Base-by-base conservation (phyloP, 1,284 basidiomycete genomes). In the Malassezia nana region DNA sequence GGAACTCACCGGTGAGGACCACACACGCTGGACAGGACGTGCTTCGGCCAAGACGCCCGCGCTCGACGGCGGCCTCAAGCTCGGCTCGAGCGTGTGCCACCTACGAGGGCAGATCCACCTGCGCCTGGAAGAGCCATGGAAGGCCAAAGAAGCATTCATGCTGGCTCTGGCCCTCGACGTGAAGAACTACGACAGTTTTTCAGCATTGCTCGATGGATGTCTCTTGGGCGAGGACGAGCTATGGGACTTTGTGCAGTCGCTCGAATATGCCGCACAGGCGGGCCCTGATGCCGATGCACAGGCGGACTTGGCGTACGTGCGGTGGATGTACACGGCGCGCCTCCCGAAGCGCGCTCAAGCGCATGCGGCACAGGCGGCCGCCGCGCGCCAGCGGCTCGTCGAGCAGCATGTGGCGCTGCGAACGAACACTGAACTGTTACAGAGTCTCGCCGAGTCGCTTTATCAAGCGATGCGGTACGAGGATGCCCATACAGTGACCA, bases 161-260 rank as follows among this genome's bases (percentile, higher is more conserved):
- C 89, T 95, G 64, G 91, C 94, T 1, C 79, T 99, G 13, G 81
- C 85, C 0, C 78, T 96, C 12, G 94, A 99, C 66, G 88, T 98
- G 24, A 95, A 95, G 75, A 96, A 92, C 74, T 98, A 90, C 70
- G 94, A 98, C 62, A 86, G 89, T 1, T 98, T 95, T 67, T 82
- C 86, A 50, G 86, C 91, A 59, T 80, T 99, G 6, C 79, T 96
- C 18, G 84, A 84, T 35, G 87, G 89, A 2, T 86, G 91, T 84
- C 57, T 74, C 48, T 54, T 72, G 6, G 63, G 66, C n/a, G 55
- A 43, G 15, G 58, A 63, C 9, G 66, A 71, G 53, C 69, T 96
- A 76, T 98, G 94, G 94, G 84, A 87, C 55, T 92, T 98, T 63
- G 81, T 98, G 1, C 85, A 89, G 74, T 79, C 81, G 13, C 79